Evolutionary conservation across 139 green algal species (phyloP), one percentile per base, ranked within the genome.

Genomic region (Klebsormidium nitens): DNA sequence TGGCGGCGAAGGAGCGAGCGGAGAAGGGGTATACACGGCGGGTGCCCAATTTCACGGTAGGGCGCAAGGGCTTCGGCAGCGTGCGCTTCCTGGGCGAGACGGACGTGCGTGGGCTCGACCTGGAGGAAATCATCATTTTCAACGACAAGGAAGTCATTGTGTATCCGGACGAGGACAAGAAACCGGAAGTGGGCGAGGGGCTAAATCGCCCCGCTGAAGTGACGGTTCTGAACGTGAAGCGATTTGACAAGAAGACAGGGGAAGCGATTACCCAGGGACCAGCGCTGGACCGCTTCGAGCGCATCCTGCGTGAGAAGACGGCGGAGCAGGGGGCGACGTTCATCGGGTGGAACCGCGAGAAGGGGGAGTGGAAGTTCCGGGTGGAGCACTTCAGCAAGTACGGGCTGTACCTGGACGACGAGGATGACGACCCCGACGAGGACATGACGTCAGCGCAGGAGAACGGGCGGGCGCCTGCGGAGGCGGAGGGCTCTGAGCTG

Each of bases 371-470:
- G 90, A 75, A 70, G 34, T 96, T 96, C 71, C 71, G 87, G 64
- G 91, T 96, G n/a, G 87, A 96, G 59, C 91, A 96, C 79, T 96
- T 96, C 71, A 91, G 83, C 75, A 84, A 82, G 47, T 96, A 96
- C 59, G 91, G 87, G 5, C 73, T 94, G 26, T 61, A 83, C 31
- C 80, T 87, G 23, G 23, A 23, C 23, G 46, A 55, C 23, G 46
- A 55, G 46, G 46, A 55, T 23, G 46, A 55, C 46, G 46, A 55
- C 23, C 46, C 3, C 69, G 77, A 69, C 2, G 84, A 87, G 34
- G 82, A 87, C 1, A n/a, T n/a, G n/a, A n/a, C n/a, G n/a, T n/a
- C n/a, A n/a, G 73, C 79, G n/a, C 80, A 77, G 0, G 57, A 47
- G 5, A 55, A 55, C 46, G 46, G 46, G 23, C 46, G 46, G 23